These are phyloP conservation scores for Begonia masoniana DNA, from an alignment of 306 rosid genomes.

Conservation along the genomic window DNA sequence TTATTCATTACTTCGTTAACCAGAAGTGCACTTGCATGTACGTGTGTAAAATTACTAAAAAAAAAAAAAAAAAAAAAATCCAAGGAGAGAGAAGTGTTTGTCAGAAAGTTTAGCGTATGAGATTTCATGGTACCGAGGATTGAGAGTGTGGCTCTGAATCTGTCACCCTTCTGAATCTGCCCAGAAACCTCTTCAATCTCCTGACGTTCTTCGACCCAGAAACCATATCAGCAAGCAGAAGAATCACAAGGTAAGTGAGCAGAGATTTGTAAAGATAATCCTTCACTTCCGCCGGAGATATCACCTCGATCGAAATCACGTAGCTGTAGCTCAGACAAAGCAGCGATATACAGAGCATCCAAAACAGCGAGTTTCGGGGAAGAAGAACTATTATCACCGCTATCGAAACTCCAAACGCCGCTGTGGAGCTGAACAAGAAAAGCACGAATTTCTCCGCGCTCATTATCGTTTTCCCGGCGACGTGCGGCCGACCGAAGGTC, in stretches of 20 bases:
- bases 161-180: neutral
- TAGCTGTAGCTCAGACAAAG: neutral
- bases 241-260: neutral
- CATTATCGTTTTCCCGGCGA: neutral
- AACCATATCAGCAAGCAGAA: neutral
- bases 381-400: neutral
- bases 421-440: neutral
- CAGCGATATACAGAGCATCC: neutral
- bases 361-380: neutral
- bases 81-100: no score
- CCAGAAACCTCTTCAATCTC: neutral
- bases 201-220: neutral
- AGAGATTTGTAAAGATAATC: slow-evolving; percentile 1
- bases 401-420: neutral
- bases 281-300: neutral
- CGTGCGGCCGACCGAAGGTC: neutral
- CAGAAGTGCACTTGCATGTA: no score
- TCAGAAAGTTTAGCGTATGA: no score
- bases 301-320: neutral
- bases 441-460: neutral
- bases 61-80: no score
- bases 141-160: neutral
- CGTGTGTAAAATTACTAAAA: no score
- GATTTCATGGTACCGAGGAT: neutral
- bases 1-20: no score